A percentile compares a stretch with the other conserved stretches of the same genome.
phyloP scores from a whole-genome alignment of 2,329 filamentous ascomycete species.

The Calonectria multiphialidica region DNA sequence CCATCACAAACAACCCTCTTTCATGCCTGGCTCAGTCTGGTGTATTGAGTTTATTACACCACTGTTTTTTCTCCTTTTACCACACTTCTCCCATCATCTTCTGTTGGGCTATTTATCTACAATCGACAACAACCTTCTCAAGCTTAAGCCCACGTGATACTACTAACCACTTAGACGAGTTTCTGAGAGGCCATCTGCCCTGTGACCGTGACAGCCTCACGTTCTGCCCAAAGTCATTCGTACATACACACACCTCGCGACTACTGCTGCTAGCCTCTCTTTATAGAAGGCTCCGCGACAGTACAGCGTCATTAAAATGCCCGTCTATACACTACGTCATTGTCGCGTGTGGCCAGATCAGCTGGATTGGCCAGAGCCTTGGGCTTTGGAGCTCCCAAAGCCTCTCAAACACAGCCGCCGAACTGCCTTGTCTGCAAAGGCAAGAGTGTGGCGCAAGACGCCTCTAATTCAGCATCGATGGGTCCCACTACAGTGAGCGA shows the following conservation, averaged over 20 bases:
- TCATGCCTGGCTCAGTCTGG: too few relatives aligned
- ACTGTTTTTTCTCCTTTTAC: too few relatives aligned
- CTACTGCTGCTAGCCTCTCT: background rate
- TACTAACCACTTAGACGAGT: background rate
- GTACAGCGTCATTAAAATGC: conserved; percentile 28
- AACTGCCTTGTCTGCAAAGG: background rate
- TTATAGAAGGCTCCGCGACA: conserved; percentile 17
- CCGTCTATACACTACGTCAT: background rate
- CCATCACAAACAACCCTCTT: too few relatives aligned
- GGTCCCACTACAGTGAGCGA: conserved; percentile 10
- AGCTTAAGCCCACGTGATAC: background rate
- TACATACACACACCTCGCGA: background rate
- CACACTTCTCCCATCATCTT: too few relatives aligned
- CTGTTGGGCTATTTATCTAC: too few relatives aligned
- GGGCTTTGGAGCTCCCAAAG: background rate
- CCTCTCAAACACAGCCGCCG: conserved; percentile 18
- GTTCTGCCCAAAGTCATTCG: conserved; percentile 27
- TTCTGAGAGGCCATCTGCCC: conserved; percentile 18
- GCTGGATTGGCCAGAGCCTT: conserved; percentile 8
- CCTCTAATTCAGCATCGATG: background rate
- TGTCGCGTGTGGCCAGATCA: conserved; percentile 15
- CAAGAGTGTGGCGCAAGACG: conserved; percentile 21
- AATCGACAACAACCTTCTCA: too few relatives aligned
- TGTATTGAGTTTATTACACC: too few relatives aligned
- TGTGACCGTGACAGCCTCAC: conserved; percentile 39